Evolutionary conservation across 225 moss, liverwort and hornwort genomes (phyloP), one percentile per base, ranked within the genome.

Genomic region (Anthoceros angustus): DNA sequence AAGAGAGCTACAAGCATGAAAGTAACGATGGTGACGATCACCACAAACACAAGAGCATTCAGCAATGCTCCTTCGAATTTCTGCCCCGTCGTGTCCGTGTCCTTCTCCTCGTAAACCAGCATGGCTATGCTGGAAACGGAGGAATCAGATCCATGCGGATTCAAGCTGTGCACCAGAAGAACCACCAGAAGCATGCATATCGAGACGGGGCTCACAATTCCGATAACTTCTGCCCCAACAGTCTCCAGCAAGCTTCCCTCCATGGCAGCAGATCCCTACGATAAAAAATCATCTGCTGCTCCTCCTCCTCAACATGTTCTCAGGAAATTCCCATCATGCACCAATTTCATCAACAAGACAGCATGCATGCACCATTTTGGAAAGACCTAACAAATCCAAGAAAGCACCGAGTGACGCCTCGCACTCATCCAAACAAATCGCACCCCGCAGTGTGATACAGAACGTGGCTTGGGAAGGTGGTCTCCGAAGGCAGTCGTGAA

Each of bases 171-270:
- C 45, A 98, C 98, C 18, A 98, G 48, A 10, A 80, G 71, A 45
- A 98, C 92, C 55, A 98, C 98, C 8, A 92, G 75, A 68, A 98
- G 89, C 98, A 98, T 98, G 67, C 98, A 98, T 63, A 89, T 81
- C 41, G 98, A 98, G 45, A 98, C 98, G 32, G 98, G 98, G 42
- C 85, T 87, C 32, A 98, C 74, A 39, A 98, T 87, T 39, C 86
- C 81, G 7, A 92, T 73, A 39, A 98, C 89, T 67, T 98, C 92
- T 9, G 78, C 82, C 20, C 98, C 98, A 8, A 98, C 80, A 25
- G 78, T 80, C 66, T 98, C 98, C 66, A 98, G 70, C 64, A 98
- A 65, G 42, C 83, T 90, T 71, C 78, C 82, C 64, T 91, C 91
- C 91, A 91, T 98, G 67, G 50, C 75, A 73, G 40, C 62, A 39